Evolutionary conservation across 2,329 filamentous ascomycete species (phyloP).

Genomic region (Penicillium expansum): DNA sequence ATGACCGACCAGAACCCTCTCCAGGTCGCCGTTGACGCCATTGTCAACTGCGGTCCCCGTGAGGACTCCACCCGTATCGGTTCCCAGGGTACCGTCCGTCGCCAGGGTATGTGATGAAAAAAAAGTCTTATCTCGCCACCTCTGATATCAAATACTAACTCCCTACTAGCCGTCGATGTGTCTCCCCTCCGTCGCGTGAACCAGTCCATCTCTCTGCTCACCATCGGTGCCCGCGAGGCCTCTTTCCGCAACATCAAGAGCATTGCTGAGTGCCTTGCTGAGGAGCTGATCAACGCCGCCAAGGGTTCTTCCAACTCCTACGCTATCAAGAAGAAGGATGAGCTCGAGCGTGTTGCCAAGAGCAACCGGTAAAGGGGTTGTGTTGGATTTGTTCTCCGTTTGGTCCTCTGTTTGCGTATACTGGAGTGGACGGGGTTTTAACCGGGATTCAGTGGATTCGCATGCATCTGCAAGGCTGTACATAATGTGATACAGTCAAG

Average conservation of each 20-base stretch:
- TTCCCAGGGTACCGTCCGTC: slow-evolving; percentile 98
- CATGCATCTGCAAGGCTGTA: slow-evolving; percentile 44
- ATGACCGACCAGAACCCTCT: slow-evolving; percentile 99
- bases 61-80: slow-evolving; percentile 99
- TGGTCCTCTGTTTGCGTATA: slow-evolving; percentile 41
- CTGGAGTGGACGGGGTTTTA: slow-evolving; percentile 42
- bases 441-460: slow-evolving; percentile 43
- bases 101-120: slow-evolving; percentile 58
- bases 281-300: slow-evolving; percentile 99
- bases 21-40: slow-evolving; percentile 98
- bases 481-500: slow-evolving; percentile 38
- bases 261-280: slow-evolving; percentile 98
- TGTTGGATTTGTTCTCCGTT: slow-evolving; percentile 41
- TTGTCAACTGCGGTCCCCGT: slow-evolving; percentile 99
- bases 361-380: slow-evolving; percentile 87
- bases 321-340: slow-evolving; percentile 99
- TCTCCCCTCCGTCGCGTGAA: slow-evolving; percentile 99
- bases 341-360: slow-evolving; percentile 99
- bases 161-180: slow-evolving; percentile 81
- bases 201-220: slow-evolving; percentile 98
- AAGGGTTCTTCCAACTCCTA: slow-evolving; percentile 99
- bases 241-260: slow-evolving; percentile 99
- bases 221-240: slow-evolving; percentile 97
- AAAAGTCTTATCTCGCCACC: neutral
- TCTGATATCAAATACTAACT: neutral